Percentiles rank a stretch among this genome's conserved stretches.
These are phyloP conservation scores for Noccaea caerulescens DNA, from an alignment of 345 rosid genomes.

Conservation along the genomic window DNA sequence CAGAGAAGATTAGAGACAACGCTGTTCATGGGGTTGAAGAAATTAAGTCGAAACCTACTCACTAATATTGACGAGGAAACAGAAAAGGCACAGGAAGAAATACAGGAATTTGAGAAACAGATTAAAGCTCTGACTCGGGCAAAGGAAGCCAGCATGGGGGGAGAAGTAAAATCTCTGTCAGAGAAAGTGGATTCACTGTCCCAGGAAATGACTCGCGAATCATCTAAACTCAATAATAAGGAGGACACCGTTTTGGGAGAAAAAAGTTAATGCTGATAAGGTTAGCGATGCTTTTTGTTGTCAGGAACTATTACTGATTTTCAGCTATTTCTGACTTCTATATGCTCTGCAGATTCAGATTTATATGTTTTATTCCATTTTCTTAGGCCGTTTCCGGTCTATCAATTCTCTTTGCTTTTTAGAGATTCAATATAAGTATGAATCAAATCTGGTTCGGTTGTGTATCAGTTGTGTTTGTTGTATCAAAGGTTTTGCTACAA, in stretches of 20 bases:
- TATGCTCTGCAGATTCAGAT: not conserved
- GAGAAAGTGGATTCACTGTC: constrained; percentile 77
- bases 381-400: too few species aligned
- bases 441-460: too few species aligned
- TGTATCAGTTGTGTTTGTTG: too few species aligned
- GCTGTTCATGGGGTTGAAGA: constrained; percentile 41
- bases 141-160: constrained; percentile 92
- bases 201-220: constrained; percentile 71
- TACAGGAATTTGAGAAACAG: constrained; percentile 68
- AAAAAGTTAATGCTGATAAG: constrained; percentile 75
- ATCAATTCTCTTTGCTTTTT: too few species aligned
- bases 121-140: constrained; percentile 66
- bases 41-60: constrained; percentile 67
- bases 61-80: constrained; percentile 57
- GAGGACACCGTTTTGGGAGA: constrained; percentile 81
- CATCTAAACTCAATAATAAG: constrained; percentile 69
- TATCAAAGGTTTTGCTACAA: too few species aligned
- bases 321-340: too few species aligned
- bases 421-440: too few species aligned
- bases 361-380: too few species aligned
- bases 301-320: too few species aligned
- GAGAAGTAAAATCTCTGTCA: constrained; percentile 74
- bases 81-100: constrained; percentile 50
- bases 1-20: constrained; percentile 40
- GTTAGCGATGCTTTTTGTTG: too few species aligned